A percentile compares a stretch with the other conserved stretches of the same genome.
Conservation (phyloP, 345 rosid species). For the Erysimum cheiranthoides region DNA sequence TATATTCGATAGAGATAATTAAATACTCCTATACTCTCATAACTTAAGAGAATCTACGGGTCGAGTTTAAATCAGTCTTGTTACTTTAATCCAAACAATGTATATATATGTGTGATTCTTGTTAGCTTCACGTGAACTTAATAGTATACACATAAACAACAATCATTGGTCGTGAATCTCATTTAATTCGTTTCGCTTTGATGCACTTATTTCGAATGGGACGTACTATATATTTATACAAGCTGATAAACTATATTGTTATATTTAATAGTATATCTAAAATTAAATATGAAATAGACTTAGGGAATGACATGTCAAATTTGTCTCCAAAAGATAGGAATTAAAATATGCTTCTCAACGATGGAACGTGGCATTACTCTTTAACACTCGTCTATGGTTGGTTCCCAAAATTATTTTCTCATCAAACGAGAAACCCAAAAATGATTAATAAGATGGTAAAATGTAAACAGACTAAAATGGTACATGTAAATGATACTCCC, state of each 20-base stretch:
- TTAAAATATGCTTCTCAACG: slow-evolving; percentile 34
- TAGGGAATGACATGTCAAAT: slow-evolving; percentile 37
- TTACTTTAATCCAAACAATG: slow-evolving; percentile 15
- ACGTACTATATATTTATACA: slow-evolving; percentile 5
- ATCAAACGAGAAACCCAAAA: not conserved
- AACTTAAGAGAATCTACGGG: not conserved
- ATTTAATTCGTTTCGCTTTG: slow-evolving; percentile 33
- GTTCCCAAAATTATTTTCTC: slow-evolving; percentile 15
- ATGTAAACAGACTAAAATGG: not conserved
- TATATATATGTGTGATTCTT: slow-evolving; percentile 33
- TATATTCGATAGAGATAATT: slow-evolving; percentile 21
- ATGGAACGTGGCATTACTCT: slow-evolving; percentile 42
- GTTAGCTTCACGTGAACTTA: slow-evolving; percentile 43
- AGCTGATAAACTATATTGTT: slow-evolving; percentile 27
- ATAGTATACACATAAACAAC: slow-evolving; percentile 28
- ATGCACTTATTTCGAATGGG: slow-evolving; percentile 39
- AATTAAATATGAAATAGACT: slow-evolving; percentile 34
- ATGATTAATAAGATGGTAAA: not conserved
- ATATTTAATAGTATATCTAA: slow-evolving; percentile 1
- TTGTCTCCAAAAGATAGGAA: slow-evolving; percentile 40
- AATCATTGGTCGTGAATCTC: slow-evolving; percentile 35
- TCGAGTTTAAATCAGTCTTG: slow-evolving; percentile 20
- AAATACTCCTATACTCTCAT: not conserved
- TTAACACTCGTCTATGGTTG: slow-evolving; percentile 32
- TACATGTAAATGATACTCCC: no score